Conservation (phyloP, 2,329 filamentous ascomycete genomes). For the Tolypocladium nubicola region DNA sequence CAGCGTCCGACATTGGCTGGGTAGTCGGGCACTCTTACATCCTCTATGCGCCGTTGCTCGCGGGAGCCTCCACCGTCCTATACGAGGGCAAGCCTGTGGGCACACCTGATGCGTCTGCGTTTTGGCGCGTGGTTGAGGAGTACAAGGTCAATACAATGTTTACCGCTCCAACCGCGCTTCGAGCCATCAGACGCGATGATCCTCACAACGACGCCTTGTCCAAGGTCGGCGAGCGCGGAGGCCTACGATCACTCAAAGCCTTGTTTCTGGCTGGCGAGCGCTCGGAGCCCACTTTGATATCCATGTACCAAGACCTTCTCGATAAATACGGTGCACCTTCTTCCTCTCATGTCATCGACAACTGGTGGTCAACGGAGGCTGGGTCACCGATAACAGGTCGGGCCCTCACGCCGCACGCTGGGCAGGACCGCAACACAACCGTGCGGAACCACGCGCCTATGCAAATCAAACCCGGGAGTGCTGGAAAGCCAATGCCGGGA, state of each 20-base stretch:
- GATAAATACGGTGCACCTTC: slow-evolving; percentile 51
- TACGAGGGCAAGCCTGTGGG: slow-evolving; percentile 93
- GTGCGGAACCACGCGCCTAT: slow-evolving; percentile 30
- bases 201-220: slow-evolving; percentile 58
- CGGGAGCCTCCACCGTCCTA: slow-evolving; percentile 75
- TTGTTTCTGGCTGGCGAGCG: slow-evolving; percentile 84
- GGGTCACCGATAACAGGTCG: slow-evolving; percentile 49
- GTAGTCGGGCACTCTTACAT: slow-evolving; percentile 64
- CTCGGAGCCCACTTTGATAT: slow-evolving; percentile 77
- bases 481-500: slow-evolving; percentile 82
- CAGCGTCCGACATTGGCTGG: slow-evolving; percentile 84
- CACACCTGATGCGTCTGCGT: slow-evolving; percentile 75
- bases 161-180: slow-evolving; percentile 77
- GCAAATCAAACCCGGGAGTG: slow-evolving; percentile 68
- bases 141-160: slow-evolving; percentile 77
- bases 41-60: slow-evolving; percentile 75
- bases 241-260: slow-evolving; percentile 57
- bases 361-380: slow-evolving; percentile 52
- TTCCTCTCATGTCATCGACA: slow-evolving; percentile 42
- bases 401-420: slow-evolving; percentile 46
- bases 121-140: slow-evolving; percentile 79
- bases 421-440: slow-evolving; percentile 36
- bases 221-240: slow-evolving; percentile 53
- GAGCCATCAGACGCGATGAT: slow-evolving; percentile 81
- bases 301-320: slow-evolving; percentile 71